Evolutionary conservation across 2,329 filamentous ascomycete genomes (phyloP).

Genomic region (Trematosphaeria pertusa): DNA sequence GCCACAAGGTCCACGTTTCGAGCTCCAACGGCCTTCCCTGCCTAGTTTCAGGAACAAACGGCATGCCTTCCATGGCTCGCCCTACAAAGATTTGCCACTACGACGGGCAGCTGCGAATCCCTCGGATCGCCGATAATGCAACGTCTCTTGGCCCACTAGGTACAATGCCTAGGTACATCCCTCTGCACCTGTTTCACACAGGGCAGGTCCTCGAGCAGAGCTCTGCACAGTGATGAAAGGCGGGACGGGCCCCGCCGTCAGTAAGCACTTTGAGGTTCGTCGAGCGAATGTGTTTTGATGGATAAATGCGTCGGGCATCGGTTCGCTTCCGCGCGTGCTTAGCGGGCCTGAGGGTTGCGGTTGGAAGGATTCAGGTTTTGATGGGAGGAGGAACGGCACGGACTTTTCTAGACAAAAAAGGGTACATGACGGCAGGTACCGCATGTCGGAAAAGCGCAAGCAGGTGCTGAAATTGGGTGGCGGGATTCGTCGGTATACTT

Average conservation of each 20-base stretch:
- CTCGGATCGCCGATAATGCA: conserved; percentile 1
- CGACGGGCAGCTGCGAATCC: background rate
- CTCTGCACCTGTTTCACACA: conserved; percentile 12
- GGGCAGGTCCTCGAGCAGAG: conserved; percentile 8
- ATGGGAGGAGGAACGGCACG: background rate
- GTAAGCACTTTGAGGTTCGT: conserved; percentile 15
- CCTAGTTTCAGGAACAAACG: background rate
- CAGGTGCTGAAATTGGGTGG: too few species aligned
- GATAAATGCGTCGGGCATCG: conserved; percentile 19
- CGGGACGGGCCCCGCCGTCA: conserved; percentile 14
- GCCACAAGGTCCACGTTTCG: too few species aligned
- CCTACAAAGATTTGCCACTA: background rate
- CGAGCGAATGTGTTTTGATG: conserved; percentile 4
- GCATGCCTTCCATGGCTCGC: background rate
- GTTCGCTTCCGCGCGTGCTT: conserved; percentile 14
- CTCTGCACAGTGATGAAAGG: conserved; percentile 8
- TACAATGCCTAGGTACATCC: background rate
- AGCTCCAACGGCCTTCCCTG: too few species aligned
- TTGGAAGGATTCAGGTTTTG: conserved; percentile 1
- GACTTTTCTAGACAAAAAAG: background rate
- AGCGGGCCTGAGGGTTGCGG: conserved; percentile 9
- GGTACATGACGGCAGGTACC: conserved; percentile 15
- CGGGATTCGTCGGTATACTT: background rate
- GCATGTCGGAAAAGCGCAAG: background rate
- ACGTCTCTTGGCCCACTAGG: background rate